A percentile compares a stretch with the other conserved stretches of the same genome.
These are phyloP conservation scores for Thielaviopsis punctulata DNA, from an alignment of 2,329 filamentous ascomycete genomes.

Conservation along the genomic window DNA sequence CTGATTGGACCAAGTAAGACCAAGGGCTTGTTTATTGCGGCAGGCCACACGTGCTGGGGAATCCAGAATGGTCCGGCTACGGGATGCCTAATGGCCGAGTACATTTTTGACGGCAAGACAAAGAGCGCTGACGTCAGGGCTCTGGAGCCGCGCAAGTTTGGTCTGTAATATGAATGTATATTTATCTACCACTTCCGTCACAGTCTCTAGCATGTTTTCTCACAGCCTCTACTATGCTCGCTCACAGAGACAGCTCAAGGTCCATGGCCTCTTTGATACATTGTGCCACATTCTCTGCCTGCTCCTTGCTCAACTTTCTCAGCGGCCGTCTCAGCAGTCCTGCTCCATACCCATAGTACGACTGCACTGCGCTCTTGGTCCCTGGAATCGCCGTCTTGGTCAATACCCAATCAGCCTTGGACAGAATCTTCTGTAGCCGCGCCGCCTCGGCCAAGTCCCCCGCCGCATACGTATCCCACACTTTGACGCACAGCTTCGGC, in stretches of 20 bases:
- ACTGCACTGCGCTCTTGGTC: constrained; percentile 71
- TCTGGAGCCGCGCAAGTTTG: constrained; percentile 48
- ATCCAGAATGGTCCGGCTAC: constrained; percentile 92
- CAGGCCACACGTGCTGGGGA: constrained; percentile 94
- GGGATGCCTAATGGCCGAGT: constrained; percentile 63
- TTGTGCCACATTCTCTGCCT: constrained; percentile 33
- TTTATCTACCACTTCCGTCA: not conserved
- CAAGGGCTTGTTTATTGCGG: constrained; percentile 61
- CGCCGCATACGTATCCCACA: constrained; percentile 59
- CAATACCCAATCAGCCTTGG: constrained; percentile 64
- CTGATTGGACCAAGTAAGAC: constrained; percentile 60
- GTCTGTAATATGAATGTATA: not conserved
- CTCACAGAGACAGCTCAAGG: constrained; percentile 40
- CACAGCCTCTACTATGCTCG: no score
- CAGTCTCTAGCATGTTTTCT: no score
- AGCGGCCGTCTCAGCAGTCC: constrained; percentile 58
- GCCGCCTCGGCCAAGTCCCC: constrained; percentile 62
- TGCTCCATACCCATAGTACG: constrained; percentile 59
- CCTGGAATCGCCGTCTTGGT: constrained; percentile 71
- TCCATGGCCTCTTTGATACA: constrained; percentile 48
- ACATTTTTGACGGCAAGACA: constrained; percentile 55
- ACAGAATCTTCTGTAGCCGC: constrained; percentile 58
- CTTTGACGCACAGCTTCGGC: constrained; percentile 61
- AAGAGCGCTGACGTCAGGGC: constrained; percentile 48
- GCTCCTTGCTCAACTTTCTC: constrained; percentile 43